Base-by-base conservation (phyloP, 106 monocot species). In the Dendrobium huoshanense region DNA sequence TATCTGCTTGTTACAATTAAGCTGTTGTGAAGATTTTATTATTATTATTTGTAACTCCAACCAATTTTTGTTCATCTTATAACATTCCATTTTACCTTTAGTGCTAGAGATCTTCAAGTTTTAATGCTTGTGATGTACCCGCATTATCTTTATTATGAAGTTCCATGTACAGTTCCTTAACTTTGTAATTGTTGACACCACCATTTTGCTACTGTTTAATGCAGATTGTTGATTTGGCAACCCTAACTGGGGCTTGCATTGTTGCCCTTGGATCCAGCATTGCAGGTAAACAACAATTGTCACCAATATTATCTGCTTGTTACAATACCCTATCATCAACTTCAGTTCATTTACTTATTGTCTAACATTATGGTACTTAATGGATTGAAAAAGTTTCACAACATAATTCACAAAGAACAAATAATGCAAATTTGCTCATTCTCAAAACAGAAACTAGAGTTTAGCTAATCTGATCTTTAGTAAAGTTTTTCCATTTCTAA, bases 201-300 rank as follows among this genome's bases (percentile, higher is more conserved):
- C 16, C 41, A 41, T 73, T 73, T 13, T 20, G 4, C 20, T 29
- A 43, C 29, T 55, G 3, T 75, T 73, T n/a, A 31, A 79, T 79
- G 82, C 88, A 95, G 94, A 77, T 95, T 48, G 85, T 95, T 84
- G 94, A 95, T 88, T 77, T 95, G 59, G 94, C 94, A 77, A 92
- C 94, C 11, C 77, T 92, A 47, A 95, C 94, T 67, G 94, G 92
- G 81, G 91, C 91, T 77, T 88, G 90, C 79, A 37, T 87, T 20
- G 86, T 95, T 74, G 94, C 94, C 15, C 85, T 92, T 49, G 94
- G 94, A 5, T 79, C 90, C 27, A 88, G 56, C 20, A 86, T 95
- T 78, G 94, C 90, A 72, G 92, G 91, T 95, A 80, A 88, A 51
- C 15, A 70, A 4, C 2, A 31, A 70, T 10, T 29, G 6, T 31